Evolutionary conservation across 2,329 filamentous ascomycete genomes (phyloP), one percentile per base, ranked within the genome.

Genomic region (Ophiobolus disseminans): DNA sequence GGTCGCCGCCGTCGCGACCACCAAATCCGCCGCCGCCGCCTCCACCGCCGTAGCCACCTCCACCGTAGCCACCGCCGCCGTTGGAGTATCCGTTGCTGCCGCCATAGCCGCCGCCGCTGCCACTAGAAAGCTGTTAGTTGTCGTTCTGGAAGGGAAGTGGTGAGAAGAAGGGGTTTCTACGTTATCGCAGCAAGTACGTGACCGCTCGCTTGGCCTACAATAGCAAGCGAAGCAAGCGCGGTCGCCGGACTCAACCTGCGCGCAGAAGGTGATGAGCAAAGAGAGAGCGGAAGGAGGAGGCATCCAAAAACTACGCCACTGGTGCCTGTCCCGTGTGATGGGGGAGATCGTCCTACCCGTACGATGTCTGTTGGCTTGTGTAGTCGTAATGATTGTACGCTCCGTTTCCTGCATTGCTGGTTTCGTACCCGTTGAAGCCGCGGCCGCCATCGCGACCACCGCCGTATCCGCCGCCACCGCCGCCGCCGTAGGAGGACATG

Each of bases 401-500:
- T 76, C 74, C 76, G 55, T 77, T 74, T 60, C 75, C 75, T 67
- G 69, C 60, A 40, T 64, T 72, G 61, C 68, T 70, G 53, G 62
- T 58, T 44, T 67, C 81, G 66, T 83, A 81, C 73, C 81, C 80
- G 70, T 82, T 80, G 45, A 77, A 78, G 57, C 80, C 79, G 57
- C 76, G 76, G 53, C 75, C 73, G 59, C 77, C 76, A 46, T 70
- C 70, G 60, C 75, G 72, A 59, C 78, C 68, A 52, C 79, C 81
- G 50, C 69, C 66, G 55, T 68, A 66, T 46, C 28, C 39, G 40
- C 40, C 40, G 41, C 39, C 39, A n/a, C 34, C 37, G 28, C 72
- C 70, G 48, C 72, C 72, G 68, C 85, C 82, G 84, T 90, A 89
- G 76, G n/a, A n/a, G n/a, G 87, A 89, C 87, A 90, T 90, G 72